Base-by-base conservation (phyloP, 2,329 filamentous ascomycete genomes). In the Colletotrichum musae region DNA sequence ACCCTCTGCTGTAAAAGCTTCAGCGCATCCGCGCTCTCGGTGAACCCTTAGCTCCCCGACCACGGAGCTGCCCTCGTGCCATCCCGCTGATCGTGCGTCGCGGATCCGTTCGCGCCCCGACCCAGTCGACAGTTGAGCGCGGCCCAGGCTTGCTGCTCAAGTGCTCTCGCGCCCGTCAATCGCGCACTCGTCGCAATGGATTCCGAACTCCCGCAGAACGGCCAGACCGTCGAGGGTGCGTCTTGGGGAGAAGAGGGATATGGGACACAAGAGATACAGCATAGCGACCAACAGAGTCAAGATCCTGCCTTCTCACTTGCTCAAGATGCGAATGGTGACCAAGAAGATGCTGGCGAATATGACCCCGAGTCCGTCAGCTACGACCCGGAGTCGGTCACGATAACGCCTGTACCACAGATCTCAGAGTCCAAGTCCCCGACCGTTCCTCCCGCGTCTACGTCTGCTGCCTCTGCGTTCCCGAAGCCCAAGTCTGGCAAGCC, bases 261-360 rank as follows among this genome's bases (percentile, higher is more conserved):
- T 80, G 85, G 81, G 75, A 83, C 83, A 76, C 84, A 86, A 75
- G 84, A 88, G 80, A 82, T 77, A 80, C 83, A 87, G 80, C 82
- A 84, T 85, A 87, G 85, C 81, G 84, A 86, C 78, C 80, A 86
- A 81, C 80, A 87, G 82, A 82, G 81, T 80, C 81, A 87, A 83
- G 83, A 85, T 77, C 75, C 77, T 77, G 74, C 79, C 74, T 78
- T 80, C 72, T 78, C 79, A 76, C 78, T 80, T 82, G 82, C 81
- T 74, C 80, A 80, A 79, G 79, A 81, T 75, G 82, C 81, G 73
- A 79, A 81, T 82, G 83, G 71, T 72, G 70, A 71, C 62, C 68
- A 80, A 76, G 80, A 81, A 75, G 82, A 83, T 79, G 83, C 81
- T 73, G 80, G 79, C 74, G 87, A 87, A 73, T 87, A 88, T 77